A percentile compares a stretch with the other conserved stretches of the same genome.
These are phyloP conservation scores for Lojkania enalia DNA, from an alignment of 2,329 filamentous ascomycete species.

Conservation along the genomic window DNA sequence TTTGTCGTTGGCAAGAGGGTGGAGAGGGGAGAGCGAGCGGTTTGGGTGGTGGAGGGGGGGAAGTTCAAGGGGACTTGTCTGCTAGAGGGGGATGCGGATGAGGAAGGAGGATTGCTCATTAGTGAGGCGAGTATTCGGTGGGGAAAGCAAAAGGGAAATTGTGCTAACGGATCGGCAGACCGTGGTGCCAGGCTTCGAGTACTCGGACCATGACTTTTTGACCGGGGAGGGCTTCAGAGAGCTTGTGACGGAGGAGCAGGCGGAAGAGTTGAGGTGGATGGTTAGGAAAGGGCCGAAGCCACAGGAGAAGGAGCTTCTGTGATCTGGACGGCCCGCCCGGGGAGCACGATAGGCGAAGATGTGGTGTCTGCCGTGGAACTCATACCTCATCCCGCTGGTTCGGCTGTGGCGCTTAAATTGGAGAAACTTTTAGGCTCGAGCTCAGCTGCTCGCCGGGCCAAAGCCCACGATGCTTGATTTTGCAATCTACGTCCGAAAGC, in stretches of 20 bases:
- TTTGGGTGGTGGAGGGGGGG: constrained; percentile 71
- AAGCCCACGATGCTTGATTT: no score
- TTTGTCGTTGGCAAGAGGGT: constrained; percentile 66
- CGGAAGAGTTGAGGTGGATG: constrained; percentile 52
- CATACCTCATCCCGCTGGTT: no score
- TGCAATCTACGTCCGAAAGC: no score
- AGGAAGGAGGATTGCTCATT: constrained; percentile 59
- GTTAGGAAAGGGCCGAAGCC: constrained; percentile 29
- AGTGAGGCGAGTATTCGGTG: constrained; percentile 53
- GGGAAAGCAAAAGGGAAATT: background rate
- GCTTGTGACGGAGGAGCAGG: constrained; percentile 55
- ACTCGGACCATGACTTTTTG: constrained; percentile 68
- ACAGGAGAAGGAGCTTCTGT: constrained; percentile 3
- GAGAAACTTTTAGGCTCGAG: no score
- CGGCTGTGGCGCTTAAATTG: no score
- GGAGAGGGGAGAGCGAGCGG: constrained; percentile 61
- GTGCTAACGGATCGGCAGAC: constrained; percentile 45
- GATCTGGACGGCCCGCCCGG: no score
- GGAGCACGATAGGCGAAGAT: no score
- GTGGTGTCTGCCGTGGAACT: no score
- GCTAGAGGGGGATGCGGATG: constrained; percentile 48
- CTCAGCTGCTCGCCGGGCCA: no score
- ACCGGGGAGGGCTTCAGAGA: constrained; percentile 50
- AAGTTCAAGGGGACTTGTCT: constrained; percentile 69
- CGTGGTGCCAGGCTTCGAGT: constrained; percentile 70